Conservation (phyloP, 108 stramenopile species). For the Discostella pseudostelligera region DNA sequence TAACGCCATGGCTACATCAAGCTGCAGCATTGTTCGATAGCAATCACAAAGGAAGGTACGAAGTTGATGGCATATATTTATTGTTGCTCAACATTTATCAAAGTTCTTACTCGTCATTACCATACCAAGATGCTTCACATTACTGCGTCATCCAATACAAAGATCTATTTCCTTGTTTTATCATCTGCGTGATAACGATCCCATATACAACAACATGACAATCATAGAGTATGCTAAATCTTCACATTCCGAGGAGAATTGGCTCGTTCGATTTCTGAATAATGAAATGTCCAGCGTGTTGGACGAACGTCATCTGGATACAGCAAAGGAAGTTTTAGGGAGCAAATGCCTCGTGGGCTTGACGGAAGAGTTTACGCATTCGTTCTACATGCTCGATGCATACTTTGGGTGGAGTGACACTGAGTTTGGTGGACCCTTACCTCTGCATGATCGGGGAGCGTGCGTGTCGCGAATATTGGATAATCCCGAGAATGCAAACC, state of each 20-base stretch:
- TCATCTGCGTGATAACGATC: conserved; percentile 40
- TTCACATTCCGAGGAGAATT: conserved; percentile 43
- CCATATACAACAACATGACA: conserved; percentile 36
- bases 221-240: conserved; percentile 43
- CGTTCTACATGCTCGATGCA: conserved; percentile 28
- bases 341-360: conserved; percentile 46
- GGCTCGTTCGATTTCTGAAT: conserved; percentile 41
- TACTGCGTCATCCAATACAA: conserved; percentile 35
- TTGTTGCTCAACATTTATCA: background rate
- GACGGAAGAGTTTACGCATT: conserved; percentile 30
- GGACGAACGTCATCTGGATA: conserved; percentile 27
- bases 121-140: conserved; percentile 29
- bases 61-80: background rate
- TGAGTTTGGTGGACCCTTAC: conserved; percentile 34
- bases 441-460: conserved; percentile 11
- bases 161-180: conserved; percentile 42
- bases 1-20: conserved; percentile 44
- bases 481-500: conserved; percentile 36
- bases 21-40: conserved; percentile 31
- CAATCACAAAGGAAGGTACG: conserved; percentile 18
- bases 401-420: conserved; percentile 40
- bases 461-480: conserved; percentile 25
- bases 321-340: conserved; percentile 37
- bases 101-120: background rate
- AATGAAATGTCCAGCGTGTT: conserved; percentile 42